Evolutionary conservation across 805 yeast genomes (phyloP), one percentile per base, ranked within the genome.

Genomic region (Nakazawaea wickerhamii): DNA sequence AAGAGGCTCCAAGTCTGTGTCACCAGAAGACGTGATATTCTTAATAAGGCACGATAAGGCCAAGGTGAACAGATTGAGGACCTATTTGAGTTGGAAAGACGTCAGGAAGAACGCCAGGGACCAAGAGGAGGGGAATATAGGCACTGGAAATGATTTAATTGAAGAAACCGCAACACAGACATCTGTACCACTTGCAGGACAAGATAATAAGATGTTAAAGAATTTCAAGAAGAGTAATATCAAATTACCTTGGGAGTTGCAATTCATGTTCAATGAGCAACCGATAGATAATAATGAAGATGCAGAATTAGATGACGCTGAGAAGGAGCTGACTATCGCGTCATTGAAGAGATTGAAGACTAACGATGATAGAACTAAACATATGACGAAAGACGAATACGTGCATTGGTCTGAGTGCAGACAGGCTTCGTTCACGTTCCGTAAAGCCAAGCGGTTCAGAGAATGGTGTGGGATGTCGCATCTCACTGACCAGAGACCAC

Each of bases 341-440:
- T 87, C 95, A n/a, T 65, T 88, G 60, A 88, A 89, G 59, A 70
- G 97, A 45, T 71, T 93, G 50, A 88, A 89, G 55, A 81, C 78
- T 61, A 97, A 97, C 4, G 99, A 93, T 62, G 96, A 93, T 40
- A 72, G 99, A 48, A 93, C 99, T 0, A 77, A 71, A 50, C 75
- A 83, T 51, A 93, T 93, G 99, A 93, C 99, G 1, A 84, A 81
- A 56, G 96, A 93, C 54, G 99, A 93, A 58, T 93, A 93, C 55
- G 99, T 90, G 14, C 99, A 93, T 59, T 93, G 98, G 97, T 86
- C 96, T 10, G 99, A 93, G 57, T 93, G 99, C 63, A 77, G 99
- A 48, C 99, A 93, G 61, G 98, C 98, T 1, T 82, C 95, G 46
- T 93, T 93, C 60, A 93, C 99, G 1, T 93, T 89, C 55, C 74